A percentile compares a stretch with the other conserved stretches of the same genome.
These are phyloP conservation scores for Metschnikowia gruessii DNA, from an alignment of 805 yeast genomes.

Conservation along the genomic window DNA sequence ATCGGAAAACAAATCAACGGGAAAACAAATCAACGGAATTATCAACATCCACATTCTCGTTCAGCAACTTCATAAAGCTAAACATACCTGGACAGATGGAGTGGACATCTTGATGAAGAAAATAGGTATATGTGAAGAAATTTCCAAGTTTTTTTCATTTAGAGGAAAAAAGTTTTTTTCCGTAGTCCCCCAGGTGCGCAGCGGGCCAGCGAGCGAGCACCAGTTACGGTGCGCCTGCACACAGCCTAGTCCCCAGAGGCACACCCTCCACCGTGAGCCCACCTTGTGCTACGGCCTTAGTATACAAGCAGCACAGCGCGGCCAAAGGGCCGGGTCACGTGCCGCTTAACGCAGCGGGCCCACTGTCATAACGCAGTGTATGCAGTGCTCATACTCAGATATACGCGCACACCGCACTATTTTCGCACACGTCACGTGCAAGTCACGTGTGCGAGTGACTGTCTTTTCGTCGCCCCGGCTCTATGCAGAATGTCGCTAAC, in stretches of 20 bases:
- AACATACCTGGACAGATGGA: conserved; percentile 89
- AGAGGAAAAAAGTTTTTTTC: conserved; percentile 18
- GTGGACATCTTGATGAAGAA: conserved; percentile 56
- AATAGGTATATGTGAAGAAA: conserved; percentile 39
- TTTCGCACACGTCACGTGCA: neutral
- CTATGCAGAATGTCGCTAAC: neutral
- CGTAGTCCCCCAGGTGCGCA: conserved; percentile 1
- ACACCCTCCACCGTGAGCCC: neutral
- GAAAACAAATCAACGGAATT: too few species aligned
- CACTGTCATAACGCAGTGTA: too few species aligned
- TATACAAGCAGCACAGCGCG: too few species aligned
- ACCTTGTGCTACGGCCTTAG: neutral
- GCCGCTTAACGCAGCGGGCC: too few species aligned
- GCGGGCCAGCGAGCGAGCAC: conserved; percentile 12
- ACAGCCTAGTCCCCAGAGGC: too few species aligned
- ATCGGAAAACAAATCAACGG: too few species aligned
- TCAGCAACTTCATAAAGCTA: neutral
- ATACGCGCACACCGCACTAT: too few species aligned
- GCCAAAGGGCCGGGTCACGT: too few species aligned
- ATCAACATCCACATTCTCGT: neutral
- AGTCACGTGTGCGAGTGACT: conserved; percentile 17
- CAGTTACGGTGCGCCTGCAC: conserved; percentile 5
- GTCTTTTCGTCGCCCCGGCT: conserved; percentile 2
- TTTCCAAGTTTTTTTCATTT: conserved; percentile 20
- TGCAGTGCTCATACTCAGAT: conserved; percentile 3